Conservation (phyloP, 306 rosid species). For the Betula pendula region DNA sequence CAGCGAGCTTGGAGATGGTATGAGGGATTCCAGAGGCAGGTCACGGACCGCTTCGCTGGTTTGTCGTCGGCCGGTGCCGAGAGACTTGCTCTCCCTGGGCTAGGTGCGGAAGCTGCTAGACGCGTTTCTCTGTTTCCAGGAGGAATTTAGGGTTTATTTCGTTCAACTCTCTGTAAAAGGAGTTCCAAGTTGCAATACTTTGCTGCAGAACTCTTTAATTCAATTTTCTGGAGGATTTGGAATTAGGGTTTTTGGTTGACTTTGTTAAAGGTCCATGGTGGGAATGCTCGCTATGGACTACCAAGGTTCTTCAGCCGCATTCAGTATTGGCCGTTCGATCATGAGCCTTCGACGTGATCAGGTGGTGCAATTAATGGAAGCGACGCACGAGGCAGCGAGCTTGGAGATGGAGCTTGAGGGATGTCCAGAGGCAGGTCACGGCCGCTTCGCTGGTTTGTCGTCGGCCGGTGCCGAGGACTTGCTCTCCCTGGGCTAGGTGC, state of each 20-base stretch:
- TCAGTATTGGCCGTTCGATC: slow-evolving; percentile 61
- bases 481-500: slow-evolving; percentile 69
- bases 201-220: not conserved
- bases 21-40: slow-evolving; percentile 63
- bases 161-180: slow-evolving; percentile 13
- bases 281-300: slow-evolving; percentile 69
- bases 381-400: no score
- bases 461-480: slow-evolving; percentile 37
- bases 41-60: slow-evolving; percentile 49
- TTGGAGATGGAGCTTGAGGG: slow-evolving; percentile 54
- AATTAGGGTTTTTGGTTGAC: not conserved
- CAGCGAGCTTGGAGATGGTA: slow-evolving; percentile 34
- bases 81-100: slow-evolving; percentile 58
- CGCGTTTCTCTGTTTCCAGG: slow-evolving; percentile 60
- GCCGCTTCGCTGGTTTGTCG: slow-evolving; percentile 48
- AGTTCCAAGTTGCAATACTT: not conserved
- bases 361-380: slow-evolving; percentile 51
- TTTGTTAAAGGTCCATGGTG: slow-evolving; percentile 14
- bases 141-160: slow-evolving; percentile 61
- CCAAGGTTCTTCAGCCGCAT: slow-evolving; percentile 59
- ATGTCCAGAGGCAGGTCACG: slow-evolving; percentile 63
- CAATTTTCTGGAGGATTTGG: slow-evolving; percentile 4
- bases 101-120: slow-evolving; percentile 79
- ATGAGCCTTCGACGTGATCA: slow-evolving; percentile 43
- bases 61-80: slow-evolving; percentile 36